Evolutionary conservation across 75 land plant species (phyloP).

Genomic region (Cryptomeria japonica): DNA sequence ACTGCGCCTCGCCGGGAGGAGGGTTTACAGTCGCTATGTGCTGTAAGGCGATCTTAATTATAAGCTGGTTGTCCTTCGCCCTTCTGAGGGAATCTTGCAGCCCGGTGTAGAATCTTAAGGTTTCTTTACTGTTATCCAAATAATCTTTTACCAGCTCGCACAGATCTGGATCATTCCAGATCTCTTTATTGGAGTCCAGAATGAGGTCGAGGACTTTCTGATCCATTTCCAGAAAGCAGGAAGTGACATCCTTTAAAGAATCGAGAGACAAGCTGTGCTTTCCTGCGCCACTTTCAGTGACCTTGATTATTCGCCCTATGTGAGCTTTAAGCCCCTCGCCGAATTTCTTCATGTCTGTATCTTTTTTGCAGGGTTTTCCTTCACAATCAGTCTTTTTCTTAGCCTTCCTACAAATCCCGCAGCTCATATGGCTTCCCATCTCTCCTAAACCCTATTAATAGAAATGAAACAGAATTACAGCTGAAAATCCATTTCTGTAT

Average conservation of each 20-base stretch:
- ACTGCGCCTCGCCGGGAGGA: slow-evolving; percentile 14
- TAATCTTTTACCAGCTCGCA: slow-evolving; percentile 63
- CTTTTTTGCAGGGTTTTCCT: slow-evolving; percentile 43
- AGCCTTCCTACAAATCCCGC: slow-evolving; percentile 10
- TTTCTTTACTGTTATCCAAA: slow-evolving; percentile 68
- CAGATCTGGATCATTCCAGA: slow-evolving; percentile 43
- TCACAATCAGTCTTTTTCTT: neutral
- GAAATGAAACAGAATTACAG: neutral
- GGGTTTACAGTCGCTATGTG: slow-evolving; percentile 49
- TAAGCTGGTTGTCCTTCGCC: slow-evolving; percentile 58
- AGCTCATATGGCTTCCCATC: slow-evolving; percentile 59
- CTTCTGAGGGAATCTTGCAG: slow-evolving; percentile 61
- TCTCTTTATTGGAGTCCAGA: slow-evolving; percentile 65
- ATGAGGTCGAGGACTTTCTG: slow-evolving; percentile 78
- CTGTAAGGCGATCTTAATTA: slow-evolving; percentile 55
- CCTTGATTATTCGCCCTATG: slow-evolving; percentile 53
- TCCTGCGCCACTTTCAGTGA: slow-evolving; percentile 55
- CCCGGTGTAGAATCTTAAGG: slow-evolving; percentile 73
- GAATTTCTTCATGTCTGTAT: slow-evolving; percentile 64
- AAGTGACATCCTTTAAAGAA: slow-evolving; percentile 76
- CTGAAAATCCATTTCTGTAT: neutral
- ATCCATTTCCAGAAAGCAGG: slow-evolving; percentile 71
- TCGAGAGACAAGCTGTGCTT: slow-evolving; percentile 68
- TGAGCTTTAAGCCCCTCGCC: slow-evolving; percentile 50
- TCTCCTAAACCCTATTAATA: too few relatives aligned